A percentile compares a stretch with the other conserved stretches of the same genome.
Conservation (phyloP, 2,329 filamentous ascomycete genomes). For the Plectosphaerella plurivora region DNA sequence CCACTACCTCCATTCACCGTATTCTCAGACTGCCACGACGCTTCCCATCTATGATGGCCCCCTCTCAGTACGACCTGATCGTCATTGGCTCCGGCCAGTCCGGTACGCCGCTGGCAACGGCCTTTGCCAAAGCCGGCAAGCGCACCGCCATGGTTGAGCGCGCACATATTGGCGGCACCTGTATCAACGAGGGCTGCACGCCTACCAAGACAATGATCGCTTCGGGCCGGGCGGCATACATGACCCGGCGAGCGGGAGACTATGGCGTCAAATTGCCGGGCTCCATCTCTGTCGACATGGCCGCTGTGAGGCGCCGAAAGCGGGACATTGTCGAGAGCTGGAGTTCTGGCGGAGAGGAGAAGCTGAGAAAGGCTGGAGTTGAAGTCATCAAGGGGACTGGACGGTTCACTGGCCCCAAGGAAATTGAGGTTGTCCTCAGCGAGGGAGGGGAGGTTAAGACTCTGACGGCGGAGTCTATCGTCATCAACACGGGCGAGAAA, state of each 20-base stretch:
- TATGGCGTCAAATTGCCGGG: constrained; percentile 38
- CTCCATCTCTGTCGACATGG: constrained; percentile 35
- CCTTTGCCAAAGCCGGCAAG: constrained; percentile 37
- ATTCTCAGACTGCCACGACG: too few relatives aligned
- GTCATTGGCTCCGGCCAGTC: constrained; percentile 50
- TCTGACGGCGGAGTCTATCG: constrained; percentile 34
- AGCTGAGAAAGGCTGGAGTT: constrained; percentile 33
- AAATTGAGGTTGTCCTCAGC: constrained; percentile 25
- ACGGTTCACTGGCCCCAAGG: constrained; percentile 34
- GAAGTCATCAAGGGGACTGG: constrained; percentile 41
- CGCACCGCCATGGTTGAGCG: constrained; percentile 43
- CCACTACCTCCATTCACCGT: too few relatives aligned
- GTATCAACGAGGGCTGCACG: constrained; percentile 51
- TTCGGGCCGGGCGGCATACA: constrained; percentile 43
- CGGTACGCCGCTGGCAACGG: constrained; percentile 43
- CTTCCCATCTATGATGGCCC: too few relatives aligned
- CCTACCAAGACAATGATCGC: constrained; percentile 55
- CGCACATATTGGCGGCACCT: constrained; percentile 46
- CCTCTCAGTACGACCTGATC: constrained; percentile 29
- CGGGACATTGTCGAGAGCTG: constrained; percentile 47
- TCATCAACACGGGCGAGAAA: constrained; percentile 41
- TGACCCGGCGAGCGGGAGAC: constrained; percentile 32
- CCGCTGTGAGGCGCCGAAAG: constrained; percentile 44
- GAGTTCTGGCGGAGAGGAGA: constrained; percentile 38
- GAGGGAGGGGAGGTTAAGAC: constrained; percentile 21